phyloP scores from a whole-genome alignment of 2,329 filamentous ascomycete genomes.

The Dothistroma pini region DNA sequence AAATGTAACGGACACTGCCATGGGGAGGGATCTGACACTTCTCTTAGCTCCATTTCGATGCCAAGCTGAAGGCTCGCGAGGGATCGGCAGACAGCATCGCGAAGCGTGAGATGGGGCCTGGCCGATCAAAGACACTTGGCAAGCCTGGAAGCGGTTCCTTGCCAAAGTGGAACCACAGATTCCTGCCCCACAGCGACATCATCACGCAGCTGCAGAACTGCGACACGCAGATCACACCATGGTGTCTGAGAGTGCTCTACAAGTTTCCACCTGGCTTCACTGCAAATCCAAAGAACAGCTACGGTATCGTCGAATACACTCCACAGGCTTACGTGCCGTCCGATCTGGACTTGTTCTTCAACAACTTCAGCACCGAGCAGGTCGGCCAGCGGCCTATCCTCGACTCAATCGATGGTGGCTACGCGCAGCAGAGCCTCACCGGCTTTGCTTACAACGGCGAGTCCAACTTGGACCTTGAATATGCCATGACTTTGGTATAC shows the following conservation, averaged over 20 bases:
- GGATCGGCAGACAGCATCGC: constrained; percentile 10
- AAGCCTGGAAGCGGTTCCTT: constrained; percentile 31
- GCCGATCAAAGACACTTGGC: constrained; percentile 21
- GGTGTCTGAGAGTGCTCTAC: constrained; percentile 45
- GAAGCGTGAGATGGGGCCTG: constrained; percentile 22
- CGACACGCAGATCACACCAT: constrained; percentile 54
- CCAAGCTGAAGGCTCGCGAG: constrained; percentile 29
- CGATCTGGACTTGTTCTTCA: constrained; percentile 38
- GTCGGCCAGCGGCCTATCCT: constrained; percentile 34
- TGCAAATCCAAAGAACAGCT: constrained; percentile 48
- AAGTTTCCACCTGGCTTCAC: constrained; percentile 32
- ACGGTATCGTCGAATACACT: constrained; percentile 53
- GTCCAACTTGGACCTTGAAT: constrained; percentile 7
- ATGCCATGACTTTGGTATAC: constrained; percentile 39
- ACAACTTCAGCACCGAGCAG: constrained; percentile 32
- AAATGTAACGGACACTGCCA: background rate
- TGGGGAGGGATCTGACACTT: background rate
- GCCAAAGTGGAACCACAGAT: constrained; percentile 26
- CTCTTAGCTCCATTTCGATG: constrained; percentile 36
- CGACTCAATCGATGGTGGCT: constrained; percentile 32
- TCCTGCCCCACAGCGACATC: constrained; percentile 20
- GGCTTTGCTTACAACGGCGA: constrained; percentile 23
- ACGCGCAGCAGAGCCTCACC: constrained; percentile 40
- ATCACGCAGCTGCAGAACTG: constrained; percentile 42
- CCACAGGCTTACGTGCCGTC: constrained; percentile 48